A percentile compares a stretch with the other conserved stretches of the same genome.
Evolutionary conservation across 345 rosid species (phyloP).

Genomic region (Durio zibethinus): DNA sequence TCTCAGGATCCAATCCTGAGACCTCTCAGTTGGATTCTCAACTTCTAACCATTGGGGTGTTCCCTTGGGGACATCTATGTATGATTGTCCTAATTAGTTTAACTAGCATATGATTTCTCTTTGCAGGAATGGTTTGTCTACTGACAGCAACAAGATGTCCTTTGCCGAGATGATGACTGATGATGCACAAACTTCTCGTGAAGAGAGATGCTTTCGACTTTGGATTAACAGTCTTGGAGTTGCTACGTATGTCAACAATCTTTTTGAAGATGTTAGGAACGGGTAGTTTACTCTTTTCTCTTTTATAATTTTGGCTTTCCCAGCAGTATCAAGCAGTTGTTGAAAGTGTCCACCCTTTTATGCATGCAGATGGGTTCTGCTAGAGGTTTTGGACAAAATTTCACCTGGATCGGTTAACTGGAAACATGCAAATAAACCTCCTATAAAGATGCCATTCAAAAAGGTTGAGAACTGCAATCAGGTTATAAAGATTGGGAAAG

Average conservation of each 20-base stretch:
- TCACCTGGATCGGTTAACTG: conserved; percentile 70
- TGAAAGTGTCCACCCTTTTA: conserved; percentile 22
- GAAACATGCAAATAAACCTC: conserved; percentile 82
- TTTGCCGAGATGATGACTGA: conserved; percentile 99
- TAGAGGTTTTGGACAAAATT: conserved; percentile 79
- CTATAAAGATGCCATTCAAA: conserved; percentile 88
- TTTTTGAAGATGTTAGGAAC: conserved; percentile 89
- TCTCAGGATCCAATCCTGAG: not conserved
- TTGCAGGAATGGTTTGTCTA: conserved; percentile 83
- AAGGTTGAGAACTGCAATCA: conserved; percentile 93
- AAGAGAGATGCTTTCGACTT: conserved; percentile 96
- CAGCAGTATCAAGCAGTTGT: not conserved
- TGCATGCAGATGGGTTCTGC: conserved; percentile 78
- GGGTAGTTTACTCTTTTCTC: conserved; percentile 51
- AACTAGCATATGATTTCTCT: conserved; percentile 20
- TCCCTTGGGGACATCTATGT: not conserved
- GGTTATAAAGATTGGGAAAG: conserved; percentile 72
- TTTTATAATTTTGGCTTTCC: not conserved
- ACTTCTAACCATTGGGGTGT: not conserved
- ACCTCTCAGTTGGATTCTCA: not conserved
- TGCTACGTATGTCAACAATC: conserved; percentile 73
- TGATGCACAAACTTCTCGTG: conserved; percentile 88
- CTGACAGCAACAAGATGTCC: conserved; percentile 56
- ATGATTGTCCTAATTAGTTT: conserved; percentile 2
- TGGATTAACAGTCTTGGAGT: conserved; percentile 97